phyloP scores from a whole-genome alignment of 805 yeast genomes.

The Komagataella populi region DNA sequence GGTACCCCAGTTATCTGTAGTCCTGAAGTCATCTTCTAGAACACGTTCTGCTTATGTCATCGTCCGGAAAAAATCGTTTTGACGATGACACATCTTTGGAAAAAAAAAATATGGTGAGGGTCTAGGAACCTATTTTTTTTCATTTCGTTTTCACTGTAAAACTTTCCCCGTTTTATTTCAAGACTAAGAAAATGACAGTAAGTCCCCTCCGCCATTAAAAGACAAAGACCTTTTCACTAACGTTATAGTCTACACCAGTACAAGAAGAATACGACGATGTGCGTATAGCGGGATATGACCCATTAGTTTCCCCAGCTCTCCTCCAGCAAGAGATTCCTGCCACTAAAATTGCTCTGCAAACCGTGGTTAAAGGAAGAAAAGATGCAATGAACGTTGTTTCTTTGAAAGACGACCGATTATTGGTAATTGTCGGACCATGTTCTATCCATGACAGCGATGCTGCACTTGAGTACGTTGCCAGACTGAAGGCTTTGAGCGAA shows the following conservation, averaged over 20 bases:
- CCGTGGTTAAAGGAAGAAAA: constrained; percentile 64
- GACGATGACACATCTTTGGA: background rate
- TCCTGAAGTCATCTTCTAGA: background rate
- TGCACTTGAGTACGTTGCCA: constrained; percentile 76
- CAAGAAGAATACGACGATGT: constrained; percentile 66
- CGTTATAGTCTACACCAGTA: constrained; percentile 24
- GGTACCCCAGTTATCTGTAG: constrained; percentile 3
- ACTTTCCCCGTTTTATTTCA: background rate
- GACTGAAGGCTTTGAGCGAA: constrained; percentile 44
- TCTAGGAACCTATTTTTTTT: background rate
- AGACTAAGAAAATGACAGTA: background rate
- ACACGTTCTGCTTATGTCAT: background rate
- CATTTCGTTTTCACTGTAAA: background rate
- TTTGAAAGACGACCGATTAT: constrained; percentile 77
- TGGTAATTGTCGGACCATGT: constrained; percentile 93
- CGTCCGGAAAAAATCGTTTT: background rate
- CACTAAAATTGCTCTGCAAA: constrained; percentile 40
- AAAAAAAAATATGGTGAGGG: background rate
- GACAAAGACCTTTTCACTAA: background rate
- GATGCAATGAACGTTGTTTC: constrained; percentile 58
- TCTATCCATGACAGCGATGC: constrained; percentile 91
- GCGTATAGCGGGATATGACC: constrained; percentile 79
- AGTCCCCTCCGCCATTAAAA: background rate
- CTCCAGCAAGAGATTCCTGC: constrained; percentile 78
- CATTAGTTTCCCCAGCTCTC: constrained; percentile 89